Conservation (phyloP, 805 yeast species). For the Candida silvicultrix region DNA sequence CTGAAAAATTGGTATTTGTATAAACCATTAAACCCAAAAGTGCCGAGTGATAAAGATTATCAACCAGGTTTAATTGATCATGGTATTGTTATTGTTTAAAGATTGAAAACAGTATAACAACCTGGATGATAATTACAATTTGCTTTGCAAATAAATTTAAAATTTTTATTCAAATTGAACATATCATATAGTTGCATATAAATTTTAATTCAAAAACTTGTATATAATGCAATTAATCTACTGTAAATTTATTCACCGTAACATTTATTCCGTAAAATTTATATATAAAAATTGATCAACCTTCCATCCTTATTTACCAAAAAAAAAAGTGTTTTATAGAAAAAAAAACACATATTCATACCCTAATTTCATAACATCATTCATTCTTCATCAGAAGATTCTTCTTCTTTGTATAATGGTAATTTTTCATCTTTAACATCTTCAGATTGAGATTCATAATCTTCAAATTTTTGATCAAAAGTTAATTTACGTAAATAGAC, state of each 20-base stretch:
- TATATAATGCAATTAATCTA: no score
- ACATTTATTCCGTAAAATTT: no score
- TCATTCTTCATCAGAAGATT: background rate
- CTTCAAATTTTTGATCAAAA: background rate
- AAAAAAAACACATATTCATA: no score
- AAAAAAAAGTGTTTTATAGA: no score
- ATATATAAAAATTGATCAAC: no score
- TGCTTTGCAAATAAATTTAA: background rate
- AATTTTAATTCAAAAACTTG: background rate
- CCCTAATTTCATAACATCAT: no score
- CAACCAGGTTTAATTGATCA: conserved; percentile 35
- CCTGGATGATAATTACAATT: background rate
- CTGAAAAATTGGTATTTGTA: conserved; percentile 90
- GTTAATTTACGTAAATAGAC: conserved; percentile 1
- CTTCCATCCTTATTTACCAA: no score
- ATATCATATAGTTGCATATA: background rate
- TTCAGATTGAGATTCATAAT: background rate
- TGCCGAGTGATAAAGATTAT: conserved; percentile 53
- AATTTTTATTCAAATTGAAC: background rate
- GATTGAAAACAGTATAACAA: background rate
- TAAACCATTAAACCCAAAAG: conserved; percentile 59
- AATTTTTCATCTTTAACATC: background rate
- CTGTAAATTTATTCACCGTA: no score
- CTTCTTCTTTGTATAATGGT: conserved; percentile 1
- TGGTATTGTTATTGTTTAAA: conserved; percentile 38